Conservation (phyloP, 495 filamentous ascomycete genomes). For the Xylaria bambusicola region DNA sequence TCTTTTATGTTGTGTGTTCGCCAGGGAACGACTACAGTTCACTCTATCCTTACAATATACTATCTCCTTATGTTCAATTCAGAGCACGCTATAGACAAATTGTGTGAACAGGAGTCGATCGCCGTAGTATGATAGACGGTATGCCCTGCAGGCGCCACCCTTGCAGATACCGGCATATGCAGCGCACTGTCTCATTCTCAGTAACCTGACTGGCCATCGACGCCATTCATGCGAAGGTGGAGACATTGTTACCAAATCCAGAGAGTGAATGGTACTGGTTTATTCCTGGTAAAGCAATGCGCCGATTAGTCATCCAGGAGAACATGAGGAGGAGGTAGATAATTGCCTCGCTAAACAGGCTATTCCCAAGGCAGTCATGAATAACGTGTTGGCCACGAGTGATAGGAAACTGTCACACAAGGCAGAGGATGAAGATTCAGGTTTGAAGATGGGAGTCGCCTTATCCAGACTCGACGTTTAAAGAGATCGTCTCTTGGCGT, state of each 20-base stretch:
- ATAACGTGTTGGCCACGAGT: too few relatives aligned
- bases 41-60: not conserved
- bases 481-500: too few relatives aligned
- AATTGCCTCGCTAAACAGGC: too few relatives aligned
- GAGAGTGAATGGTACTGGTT: not conserved
- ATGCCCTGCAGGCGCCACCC: not conserved
- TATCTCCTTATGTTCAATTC: not conserved
- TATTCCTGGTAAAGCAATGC: not conserved
- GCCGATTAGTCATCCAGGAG: not conserved
- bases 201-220: not conserved
- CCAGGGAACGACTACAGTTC: not conserved
- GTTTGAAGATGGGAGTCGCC: too few relatives aligned
- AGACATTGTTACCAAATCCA: not conserved
- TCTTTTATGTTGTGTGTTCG: conserved; percentile 1
- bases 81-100: not conserved
- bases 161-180: not conserved
- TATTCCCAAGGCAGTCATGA: too few relatives aligned
- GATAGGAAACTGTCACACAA: too few relatives aligned
- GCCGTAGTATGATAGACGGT: not conserved
- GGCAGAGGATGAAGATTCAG: too few relatives aligned
- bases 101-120: not conserved
- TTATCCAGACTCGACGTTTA: too few relatives aligned
- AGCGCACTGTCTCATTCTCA: not conserved
- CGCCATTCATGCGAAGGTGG: not conserved
- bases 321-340: not conserved